Evolutionary conservation across 2,329 filamentous ascomycete species (phyloP).

Genomic region (Grosmannia penicillata): DNA sequence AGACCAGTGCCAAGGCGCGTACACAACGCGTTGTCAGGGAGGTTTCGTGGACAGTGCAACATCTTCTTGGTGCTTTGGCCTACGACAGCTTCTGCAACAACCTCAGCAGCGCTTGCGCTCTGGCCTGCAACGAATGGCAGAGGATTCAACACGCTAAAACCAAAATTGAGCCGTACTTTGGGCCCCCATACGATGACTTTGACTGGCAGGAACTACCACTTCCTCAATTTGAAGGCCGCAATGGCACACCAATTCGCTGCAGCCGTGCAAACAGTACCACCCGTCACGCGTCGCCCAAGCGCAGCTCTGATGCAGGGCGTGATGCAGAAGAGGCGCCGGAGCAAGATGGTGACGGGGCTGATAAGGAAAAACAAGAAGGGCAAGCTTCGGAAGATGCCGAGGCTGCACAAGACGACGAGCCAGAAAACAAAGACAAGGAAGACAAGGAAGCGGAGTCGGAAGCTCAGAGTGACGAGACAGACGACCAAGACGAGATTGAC

Average conservation of each 20-base stretch:
- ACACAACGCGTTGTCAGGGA: conserved; percentile 19
- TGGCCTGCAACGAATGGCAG: conserved; percentile 19
- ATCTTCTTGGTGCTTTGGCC: conserved; percentile 17
- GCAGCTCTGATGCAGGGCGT: background rate
- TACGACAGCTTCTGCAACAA: conserved; percentile 17
- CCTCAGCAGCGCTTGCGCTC: conserved; percentile 15
- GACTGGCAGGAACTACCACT: conserved; percentile 21
- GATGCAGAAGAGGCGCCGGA: no score
- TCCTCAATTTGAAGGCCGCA: conserved; percentile 13
- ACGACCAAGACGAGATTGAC: background rate
- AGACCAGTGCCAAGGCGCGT: conserved; percentile 13
- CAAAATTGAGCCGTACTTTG: conserved; percentile 22
- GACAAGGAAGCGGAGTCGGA: background rate
- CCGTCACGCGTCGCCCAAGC: conserved; percentile 1
- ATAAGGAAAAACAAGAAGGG: background rate
- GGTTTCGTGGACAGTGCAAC: conserved; percentile 19
- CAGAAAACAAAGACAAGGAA: background rate
- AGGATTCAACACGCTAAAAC: conserved; percentile 17
- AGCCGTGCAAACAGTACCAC: background rate
- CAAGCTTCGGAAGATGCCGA: background rate
- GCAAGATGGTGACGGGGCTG: no score
- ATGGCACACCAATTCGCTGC: background rate
- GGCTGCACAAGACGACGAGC: background rate
- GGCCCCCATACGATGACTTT: conserved; percentile 19
- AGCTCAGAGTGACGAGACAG: background rate